phyloP scores from a whole-genome alignment of 352 stramenopile species.

The Blastocystis sp. region DNA sequence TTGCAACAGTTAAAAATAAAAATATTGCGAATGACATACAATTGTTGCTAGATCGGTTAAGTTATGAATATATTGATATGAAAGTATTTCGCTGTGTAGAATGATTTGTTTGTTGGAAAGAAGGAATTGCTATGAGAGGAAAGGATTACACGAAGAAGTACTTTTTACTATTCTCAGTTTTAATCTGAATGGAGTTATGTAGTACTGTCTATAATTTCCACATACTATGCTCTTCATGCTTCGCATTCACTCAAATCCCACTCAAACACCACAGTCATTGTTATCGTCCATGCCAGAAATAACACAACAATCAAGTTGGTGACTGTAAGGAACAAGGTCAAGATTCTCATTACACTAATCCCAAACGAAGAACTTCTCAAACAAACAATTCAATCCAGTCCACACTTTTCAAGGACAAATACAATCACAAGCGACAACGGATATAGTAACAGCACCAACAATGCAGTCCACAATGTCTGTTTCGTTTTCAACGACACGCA shows the following conservation, averaged over 20 bases:
- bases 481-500: constrained; percentile 77
- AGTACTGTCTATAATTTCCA: too few species aligned
- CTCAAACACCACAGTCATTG: neutral
- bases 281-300: neutral
- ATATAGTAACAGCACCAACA: constrained; percentile 85
- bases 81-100: too few species aligned
- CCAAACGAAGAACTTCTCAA: constrained; percentile 8
- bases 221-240: neutral
- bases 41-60: too few species aligned
- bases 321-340: neutral
- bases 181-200: too few species aligned
- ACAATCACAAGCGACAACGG: constrained; percentile 87
- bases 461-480: constrained; percentile 79
- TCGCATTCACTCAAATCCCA: neutral
- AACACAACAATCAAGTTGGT: neutral
- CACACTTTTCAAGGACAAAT: constrained; percentile 84
- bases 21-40: neutral
- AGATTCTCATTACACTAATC: neutral
- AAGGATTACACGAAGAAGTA: too few species aligned
- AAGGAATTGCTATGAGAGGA: too few species aligned
- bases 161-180: too few species aligned
- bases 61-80: too few species aligned
- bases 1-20: neutral
- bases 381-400: constrained; percentile 76
- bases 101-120: too few species aligned